A percentile compares a stretch with the other conserved stretches of the same genome.
phyloP scores from a whole-genome alignment of 805 yeast genomes.

The Metschnikowia matae region DNA sequence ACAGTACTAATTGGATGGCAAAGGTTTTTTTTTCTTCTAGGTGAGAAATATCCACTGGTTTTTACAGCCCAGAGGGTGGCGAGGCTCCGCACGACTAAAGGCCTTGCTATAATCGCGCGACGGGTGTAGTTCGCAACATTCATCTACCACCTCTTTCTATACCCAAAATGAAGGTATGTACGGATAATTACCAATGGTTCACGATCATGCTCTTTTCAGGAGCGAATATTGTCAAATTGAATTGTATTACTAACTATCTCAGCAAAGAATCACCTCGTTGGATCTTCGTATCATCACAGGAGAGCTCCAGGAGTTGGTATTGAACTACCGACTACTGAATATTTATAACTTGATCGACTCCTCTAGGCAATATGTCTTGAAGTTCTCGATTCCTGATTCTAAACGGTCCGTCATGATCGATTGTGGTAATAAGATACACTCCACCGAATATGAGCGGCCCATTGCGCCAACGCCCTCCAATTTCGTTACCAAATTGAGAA shows the following conservation, averaged over 20 bases:
- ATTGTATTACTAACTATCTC: background rate
- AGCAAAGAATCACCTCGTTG: slow-evolving; percentile 84
- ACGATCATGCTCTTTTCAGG: background rate
- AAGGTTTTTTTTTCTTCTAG: too few species aligned
- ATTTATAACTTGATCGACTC: slow-evolving; percentile 77
- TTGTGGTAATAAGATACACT: slow-evolving; percentile 78
- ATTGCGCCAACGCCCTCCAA: slow-evolving; percentile 79
- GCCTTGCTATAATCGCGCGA: slow-evolving; percentile 1
- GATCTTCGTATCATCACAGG: slow-evolving; percentile 69
- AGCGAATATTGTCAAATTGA: background rate
- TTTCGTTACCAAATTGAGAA: slow-evolving; percentile 81
- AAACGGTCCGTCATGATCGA: slow-evolving; percentile 74
- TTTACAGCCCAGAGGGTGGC: background rate
- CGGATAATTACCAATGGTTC: background rate
- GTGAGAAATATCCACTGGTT: background rate
- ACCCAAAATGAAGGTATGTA: slow-evolving; percentile 1
- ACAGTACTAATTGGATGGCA: too few species aligned
- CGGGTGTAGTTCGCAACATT: background rate
- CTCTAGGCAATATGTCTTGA: slow-evolving; percentile 67
- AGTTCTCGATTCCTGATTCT: slow-evolving; percentile 79
- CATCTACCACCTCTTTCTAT: background rate
- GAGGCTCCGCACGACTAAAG: background rate
- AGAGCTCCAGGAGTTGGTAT: slow-evolving; percentile 57
- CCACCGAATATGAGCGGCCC: slow-evolving; percentile 77
- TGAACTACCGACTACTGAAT: slow-evolving; percentile 72